Conservation (phyloP, 495 filamentous ascomycete genomes). For the Penicillium steckii region DNA sequence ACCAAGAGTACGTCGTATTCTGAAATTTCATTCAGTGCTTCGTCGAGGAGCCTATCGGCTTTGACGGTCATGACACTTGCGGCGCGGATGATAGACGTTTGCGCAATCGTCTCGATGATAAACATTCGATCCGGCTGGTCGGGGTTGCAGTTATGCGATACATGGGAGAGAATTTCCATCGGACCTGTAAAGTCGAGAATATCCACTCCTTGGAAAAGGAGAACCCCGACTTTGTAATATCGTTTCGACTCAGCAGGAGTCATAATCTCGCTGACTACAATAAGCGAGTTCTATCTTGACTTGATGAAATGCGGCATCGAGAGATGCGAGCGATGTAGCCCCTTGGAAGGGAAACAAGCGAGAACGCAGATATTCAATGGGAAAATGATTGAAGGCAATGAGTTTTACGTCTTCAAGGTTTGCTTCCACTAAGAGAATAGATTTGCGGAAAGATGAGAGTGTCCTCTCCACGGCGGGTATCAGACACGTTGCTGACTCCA, state of each 20-base stretch:
- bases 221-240: constrained; percentile 35
- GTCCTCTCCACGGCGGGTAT: constrained; percentile 11
- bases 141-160: constrained; percentile 30
- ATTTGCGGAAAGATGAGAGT: constrained; percentile 2
- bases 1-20: constrained; percentile 73
- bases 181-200: constrained; percentile 67
- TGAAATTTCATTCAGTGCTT: constrained; percentile 60
- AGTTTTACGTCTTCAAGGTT: not conserved
- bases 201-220: constrained; percentile 49
- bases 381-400: not conserved
- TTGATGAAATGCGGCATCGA: not conserved
- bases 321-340: not conserved
- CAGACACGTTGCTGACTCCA: constrained; percentile 4
- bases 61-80: constrained; percentile 23
- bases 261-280: constrained; percentile 5
- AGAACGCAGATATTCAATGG: not conserved
- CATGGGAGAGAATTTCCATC: constrained; percentile 52
- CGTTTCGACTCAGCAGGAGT: constrained; percentile 6
- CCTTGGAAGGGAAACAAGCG: not conserved
- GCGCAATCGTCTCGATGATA: constrained; percentile 27
- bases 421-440: not conserved
- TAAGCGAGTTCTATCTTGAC: not conserved
- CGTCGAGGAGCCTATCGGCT: constrained; percentile 40
- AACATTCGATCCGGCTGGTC: constrained; percentile 31
- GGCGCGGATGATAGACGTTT: constrained; percentile 33